phyloP scores from a whole-genome alignment of 73 alveolate species.

The Tetrahymena malaccensis region DNA sequence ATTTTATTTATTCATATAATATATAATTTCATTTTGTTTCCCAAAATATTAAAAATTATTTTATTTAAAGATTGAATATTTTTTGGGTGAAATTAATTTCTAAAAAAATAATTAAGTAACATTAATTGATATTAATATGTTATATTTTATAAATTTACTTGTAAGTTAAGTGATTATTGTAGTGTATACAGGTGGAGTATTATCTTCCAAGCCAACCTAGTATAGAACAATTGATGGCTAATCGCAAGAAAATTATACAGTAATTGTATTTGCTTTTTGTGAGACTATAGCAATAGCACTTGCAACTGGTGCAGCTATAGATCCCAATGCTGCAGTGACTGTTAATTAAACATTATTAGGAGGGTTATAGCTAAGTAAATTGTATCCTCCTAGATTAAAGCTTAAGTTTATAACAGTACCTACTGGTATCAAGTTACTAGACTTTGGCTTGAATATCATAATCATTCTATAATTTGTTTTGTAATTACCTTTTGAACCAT shows the following conservation, averaged over 20 bases:
- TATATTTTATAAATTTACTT: neutral
- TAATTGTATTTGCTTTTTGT: neutral
- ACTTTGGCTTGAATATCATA: neutral
- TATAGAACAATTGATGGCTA: neutral
- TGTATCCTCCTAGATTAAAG: neutral
- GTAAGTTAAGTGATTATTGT: neutral
- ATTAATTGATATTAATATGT: no score
- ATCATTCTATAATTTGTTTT: neutral
- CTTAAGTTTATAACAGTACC: neutral
- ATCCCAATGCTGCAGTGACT: neutral
- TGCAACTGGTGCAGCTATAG: neutral
- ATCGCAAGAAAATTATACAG: neutral
- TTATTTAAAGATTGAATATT: no score
- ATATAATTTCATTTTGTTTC: no score
- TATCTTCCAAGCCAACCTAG: neutral
- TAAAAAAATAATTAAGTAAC: no score
- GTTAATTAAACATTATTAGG: neutral
- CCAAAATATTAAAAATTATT: no score
- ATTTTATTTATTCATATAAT: no score
- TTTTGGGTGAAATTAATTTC: no score
- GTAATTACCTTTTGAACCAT: neutral
- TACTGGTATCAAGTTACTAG: neutral
- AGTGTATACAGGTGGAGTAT: neutral
- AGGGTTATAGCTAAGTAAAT: neutral
- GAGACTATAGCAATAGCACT: neutral